Base-by-base conservation (phyloP, 768 basidiomycete species). In the Phylloporus rhodoxanthus region DNA sequence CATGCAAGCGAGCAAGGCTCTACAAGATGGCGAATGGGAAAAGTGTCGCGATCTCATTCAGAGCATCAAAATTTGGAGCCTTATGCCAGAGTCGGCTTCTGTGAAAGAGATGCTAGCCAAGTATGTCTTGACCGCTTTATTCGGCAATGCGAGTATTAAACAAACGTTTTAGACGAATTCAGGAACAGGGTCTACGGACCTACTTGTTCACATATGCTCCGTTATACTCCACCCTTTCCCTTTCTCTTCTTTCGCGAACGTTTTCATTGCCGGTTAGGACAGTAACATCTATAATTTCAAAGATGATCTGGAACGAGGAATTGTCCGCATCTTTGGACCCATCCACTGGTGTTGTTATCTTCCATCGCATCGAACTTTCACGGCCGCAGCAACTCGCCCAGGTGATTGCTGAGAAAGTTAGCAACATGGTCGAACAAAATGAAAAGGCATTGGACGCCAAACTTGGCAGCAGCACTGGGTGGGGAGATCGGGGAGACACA, bases 281-380 rank as follows among this genome's bases (percentile, higher is more conserved):
- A 4, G 91, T 97, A 4, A 91, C 86, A 1, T 67, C 64, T 21
- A 82, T 96, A 57, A 88, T 97, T 34, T 94, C 91, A 23, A 91
- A 93, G 70, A 97, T 99, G 96, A 96, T 98, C 59, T 97, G 94
- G 91, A 91, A 79, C 61, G 96, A 97, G 61, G 93, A 97, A 63
- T 75, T 99, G 10, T 76, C 87, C 1, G 96, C 95, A 3, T 94
- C 93, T 14, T 75, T 98, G 47, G 96, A 98, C 66, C 91, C 90
- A 64, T 85, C 90, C 15, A 84, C 84, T 20, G 86, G 84, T 32
- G 92, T 95, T 37, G 79, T 99, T 48, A 84, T 95, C 40, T 93
- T 98, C 76, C 91, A 98, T 64, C 84, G 91, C 48, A 80, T 91
- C 50, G 94, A 97, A 58, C 77, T 89, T 32, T 84, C 87, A 14